Evolutionary conservation across 2,329 filamentous ascomycete genomes (phyloP), one percentile per base, ranked within the genome.

Genomic region (Fusarium annulatum): DNA sequence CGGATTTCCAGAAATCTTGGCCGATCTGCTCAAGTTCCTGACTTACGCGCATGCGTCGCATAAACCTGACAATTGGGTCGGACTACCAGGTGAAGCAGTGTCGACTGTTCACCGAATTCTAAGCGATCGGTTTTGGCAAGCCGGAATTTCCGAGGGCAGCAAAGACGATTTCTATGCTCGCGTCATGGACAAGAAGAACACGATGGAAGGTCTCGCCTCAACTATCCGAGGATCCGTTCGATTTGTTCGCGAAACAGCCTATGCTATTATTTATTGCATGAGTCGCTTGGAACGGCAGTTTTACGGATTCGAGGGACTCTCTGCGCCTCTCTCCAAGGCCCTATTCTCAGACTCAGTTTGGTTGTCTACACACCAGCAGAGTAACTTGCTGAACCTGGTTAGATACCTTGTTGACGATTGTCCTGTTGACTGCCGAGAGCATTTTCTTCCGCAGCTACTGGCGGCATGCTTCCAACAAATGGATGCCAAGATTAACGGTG

Each of bases 101-200:
- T 85, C 88, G 9, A 90, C 97, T 59, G 93, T 98, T 43, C 89
- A 91, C 48, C 90, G 94, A 28, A 94, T 98, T 26, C 85, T 99
- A 28, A 97, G 95, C 19, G 96, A 99, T 82, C 89, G 96, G 30
- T 99, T 99, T 81, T 99, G 96, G 96, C 96, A 99, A 85, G 94
- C 95, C 11, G 96, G 96, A 15, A 99, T 99, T 57, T 98, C 96
- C 0, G 93, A 92, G 70, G 96, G 97, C 33, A 98, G 94, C 77
- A 95, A 96, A 80, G 96, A 98, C 71, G 96, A 98, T 66, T 99
- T 99, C 80, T 98, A 98, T 81, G 93, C 94, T 38, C 90, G 94
- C 45, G 96, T 99, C 5, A 91, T 94, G 63, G 93, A 94, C 38
- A 97, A 96, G 63, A 97, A 95, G 82, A 89, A 89, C 45, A 97